Evolutionary conservation across 208 protist species (phyloP).

Genomic region (Herpetomonas tarakana): DNA sequence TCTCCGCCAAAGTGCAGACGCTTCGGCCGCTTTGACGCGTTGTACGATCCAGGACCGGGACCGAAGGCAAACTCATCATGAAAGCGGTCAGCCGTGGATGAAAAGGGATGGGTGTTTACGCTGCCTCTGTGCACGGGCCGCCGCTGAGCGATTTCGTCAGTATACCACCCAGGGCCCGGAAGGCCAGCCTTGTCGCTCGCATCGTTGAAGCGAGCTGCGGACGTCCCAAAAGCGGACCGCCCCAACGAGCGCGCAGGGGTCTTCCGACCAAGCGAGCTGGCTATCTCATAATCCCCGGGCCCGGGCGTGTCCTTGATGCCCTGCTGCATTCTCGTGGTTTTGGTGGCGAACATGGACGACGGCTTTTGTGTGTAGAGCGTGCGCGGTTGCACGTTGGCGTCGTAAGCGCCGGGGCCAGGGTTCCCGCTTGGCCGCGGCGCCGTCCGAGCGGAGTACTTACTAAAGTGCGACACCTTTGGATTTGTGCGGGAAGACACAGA

Average conservation of each 20-base stretch:
- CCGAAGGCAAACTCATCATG: conserved; percentile 11
- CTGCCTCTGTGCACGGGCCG: conserved; percentile 23
- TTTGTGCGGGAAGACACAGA: conserved; percentile 25
- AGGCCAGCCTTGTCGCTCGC: conserved; percentile 11
- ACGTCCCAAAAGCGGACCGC: conserved; percentile 58
- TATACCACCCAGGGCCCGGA: conserved; percentile 76
- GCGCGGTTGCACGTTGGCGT: conserved; percentile 16
- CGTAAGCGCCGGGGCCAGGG: conserved; percentile 79
- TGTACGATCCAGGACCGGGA: conserved; percentile 70
- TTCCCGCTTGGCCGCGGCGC: conserved; percentile 14
- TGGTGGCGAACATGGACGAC: conserved; percentile 79
- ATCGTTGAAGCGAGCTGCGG: conserved; percentile 36
- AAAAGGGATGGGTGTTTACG: conserved; percentile 47
- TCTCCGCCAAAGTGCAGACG: conserved; percentile 37
- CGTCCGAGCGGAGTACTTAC: conserved; percentile 51
- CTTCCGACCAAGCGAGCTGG: conserved; percentile 17
- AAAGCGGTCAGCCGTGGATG: conserved; percentile 48
- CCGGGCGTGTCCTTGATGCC: conserved; percentile 40
- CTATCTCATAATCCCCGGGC: conserved; percentile 70
- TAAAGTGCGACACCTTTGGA: conserved; percentile 51
- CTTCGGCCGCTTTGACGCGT: conserved; percentile 18
- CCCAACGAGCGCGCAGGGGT: neutral
- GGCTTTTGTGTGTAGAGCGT: conserved; percentile 53
- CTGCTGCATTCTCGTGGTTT: conserved; percentile 30
- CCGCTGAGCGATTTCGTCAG: conserved; percentile 66